A percentile compares a stretch with the other conserved stretches of the same genome.
Conservation (phyloP, 2,329 filamentous ascomycete genomes). For the Colletotrichum lini region DNA sequence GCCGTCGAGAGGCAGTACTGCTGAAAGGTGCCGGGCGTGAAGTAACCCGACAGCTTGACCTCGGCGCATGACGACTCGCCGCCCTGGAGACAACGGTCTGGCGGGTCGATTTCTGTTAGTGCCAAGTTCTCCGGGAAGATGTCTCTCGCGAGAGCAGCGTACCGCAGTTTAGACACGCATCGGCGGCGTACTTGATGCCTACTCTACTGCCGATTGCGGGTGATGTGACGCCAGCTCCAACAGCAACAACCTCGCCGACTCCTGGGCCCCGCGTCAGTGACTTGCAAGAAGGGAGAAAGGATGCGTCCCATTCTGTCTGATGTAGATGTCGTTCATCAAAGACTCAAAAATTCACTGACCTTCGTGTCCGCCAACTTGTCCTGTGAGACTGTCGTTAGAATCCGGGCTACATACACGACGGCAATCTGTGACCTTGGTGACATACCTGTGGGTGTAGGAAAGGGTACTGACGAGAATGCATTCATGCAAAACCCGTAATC, state of each 20-base stretch:
- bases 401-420: background rate
- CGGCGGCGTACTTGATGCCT: slow-evolving; percentile 45
- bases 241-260: slow-evolving; percentile 43
- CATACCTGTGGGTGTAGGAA: slow-evolving; percentile 36
- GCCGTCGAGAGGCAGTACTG: slow-evolving; percentile 44
- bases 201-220: slow-evolving; percentile 42
- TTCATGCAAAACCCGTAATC: slow-evolving; percentile 47
- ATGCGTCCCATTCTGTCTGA: background rate
- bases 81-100: slow-evolving; percentile 44
- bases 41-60: slow-evolving; percentile 47
- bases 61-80: slow-evolving; percentile 44
- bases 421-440: background rate
- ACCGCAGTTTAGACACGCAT: slow-evolving; percentile 45
- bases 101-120: background rate
- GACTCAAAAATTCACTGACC: slow-evolving; percentile 20
- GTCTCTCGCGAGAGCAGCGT: background rate
- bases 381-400: slow-evolving; percentile 30
- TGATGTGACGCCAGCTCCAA: slow-evolving; percentile 38
- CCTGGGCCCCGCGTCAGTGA: background rate
- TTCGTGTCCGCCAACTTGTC: slow-evolving; percentile 45
- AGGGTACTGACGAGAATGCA: slow-evolving; percentile 42
- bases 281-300: background rate
- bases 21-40: slow-evolving; percentile 47
- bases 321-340: too few relatives aligned
- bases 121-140: background rate